A percentile compares a stretch with the other conserved stretches of the same genome.
Conservation (phyloP, 768 basidiomycete species). For the Suillus spraguei region DNA sequence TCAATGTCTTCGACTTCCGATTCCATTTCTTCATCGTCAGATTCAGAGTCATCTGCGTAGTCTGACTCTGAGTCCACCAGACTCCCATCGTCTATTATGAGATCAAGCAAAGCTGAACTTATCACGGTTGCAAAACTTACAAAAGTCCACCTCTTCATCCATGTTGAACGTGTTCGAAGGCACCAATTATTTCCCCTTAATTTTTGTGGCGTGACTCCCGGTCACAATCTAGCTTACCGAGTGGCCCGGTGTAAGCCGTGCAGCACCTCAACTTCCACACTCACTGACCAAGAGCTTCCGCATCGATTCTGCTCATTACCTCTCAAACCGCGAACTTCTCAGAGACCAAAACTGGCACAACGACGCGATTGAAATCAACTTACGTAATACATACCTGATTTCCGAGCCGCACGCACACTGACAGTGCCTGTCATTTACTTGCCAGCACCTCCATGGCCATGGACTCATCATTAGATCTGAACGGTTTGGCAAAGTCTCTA, state of each 20-base stretch:
- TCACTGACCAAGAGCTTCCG: neutral
- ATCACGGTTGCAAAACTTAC: slow-evolving; percentile 42
- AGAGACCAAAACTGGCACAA: neutral
- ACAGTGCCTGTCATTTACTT: neutral
- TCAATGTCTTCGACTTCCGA: slow-evolving; percentile 36
- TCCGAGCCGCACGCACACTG: neutral
- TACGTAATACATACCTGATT: slow-evolving; percentile 6
- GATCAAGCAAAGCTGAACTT: slow-evolving; percentile 35
- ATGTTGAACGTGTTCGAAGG: slow-evolving; percentile 2
- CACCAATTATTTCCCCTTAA: neutral
- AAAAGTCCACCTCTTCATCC: slow-evolving; percentile 18
- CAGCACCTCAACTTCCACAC: neutral
- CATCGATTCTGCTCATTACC: neutral
- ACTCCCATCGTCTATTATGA: slow-evolving; percentile 41
- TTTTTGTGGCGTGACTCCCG: neutral
- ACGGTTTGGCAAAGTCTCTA: slow-evolving; percentile 75
- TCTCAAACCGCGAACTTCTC: neutral
- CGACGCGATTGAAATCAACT: slow-evolving; percentile 7
- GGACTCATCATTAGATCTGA: slow-evolving; percentile 74
- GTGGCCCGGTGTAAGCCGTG: slow-evolving; percentile 1
- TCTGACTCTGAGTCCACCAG: slow-evolving; percentile 40
- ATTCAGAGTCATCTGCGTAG: slow-evolving; percentile 6
- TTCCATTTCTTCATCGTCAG: slow-evolving; percentile 8
- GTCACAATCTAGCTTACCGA: neutral
- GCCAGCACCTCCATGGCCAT: slow-evolving; percentile 32